phyloP scores from a whole-genome alignment of 2,329 filamentous ascomycete genomes.

The Mycosphaerelloides madeirae region DNA sequence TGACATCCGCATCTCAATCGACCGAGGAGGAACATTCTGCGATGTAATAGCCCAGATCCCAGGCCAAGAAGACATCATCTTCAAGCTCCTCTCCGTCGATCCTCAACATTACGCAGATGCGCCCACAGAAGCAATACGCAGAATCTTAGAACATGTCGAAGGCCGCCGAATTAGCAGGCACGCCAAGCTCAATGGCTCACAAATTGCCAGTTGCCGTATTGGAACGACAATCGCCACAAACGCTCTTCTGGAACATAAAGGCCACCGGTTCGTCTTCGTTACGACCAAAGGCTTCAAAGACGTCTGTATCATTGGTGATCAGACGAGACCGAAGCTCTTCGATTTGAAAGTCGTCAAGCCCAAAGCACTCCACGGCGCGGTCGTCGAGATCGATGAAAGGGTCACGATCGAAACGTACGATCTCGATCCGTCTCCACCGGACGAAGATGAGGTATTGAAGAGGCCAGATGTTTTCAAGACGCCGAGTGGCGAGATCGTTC shows the following conservation, averaged over 20 bases:
- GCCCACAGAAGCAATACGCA: conserved; percentile 31
- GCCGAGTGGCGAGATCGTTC: conserved; percentile 66
- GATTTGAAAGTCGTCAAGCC: conserved; percentile 79
- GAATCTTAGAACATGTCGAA: conserved; percentile 25
- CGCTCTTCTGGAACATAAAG: conserved; percentile 80
- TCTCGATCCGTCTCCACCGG: conserved; percentile 45
- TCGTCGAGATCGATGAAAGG: conserved; percentile 82
- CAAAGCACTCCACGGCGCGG: conserved; percentile 73
- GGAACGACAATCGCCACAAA: conserved; percentile 86
- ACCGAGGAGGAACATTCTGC: conserved; percentile 30
- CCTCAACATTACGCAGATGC: conserved; percentile 31
- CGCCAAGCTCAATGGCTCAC: conserved; percentile 14
- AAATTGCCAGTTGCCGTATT: conserved; percentile 19
- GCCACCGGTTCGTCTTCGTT: conserved; percentile 76
- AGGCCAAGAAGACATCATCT: conserved; percentile 23
- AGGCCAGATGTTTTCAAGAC: conserved; percentile 59
- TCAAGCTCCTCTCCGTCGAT: conserved; percentile 31
- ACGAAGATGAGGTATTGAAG: conserved; percentile 16
- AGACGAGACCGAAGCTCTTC: conserved; percentile 81
- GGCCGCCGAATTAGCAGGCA: conserved; percentile 14
- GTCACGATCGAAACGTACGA: conserved; percentile 84
- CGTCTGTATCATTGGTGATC: conserved; percentile 80
- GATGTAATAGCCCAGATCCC: conserved; percentile 21
- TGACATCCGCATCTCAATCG: conserved; percentile 7
- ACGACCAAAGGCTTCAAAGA: conserved; percentile 82